Conservation (phyloP, 352 stramenopile species). For the Phytophthora brassicae region DNA sequence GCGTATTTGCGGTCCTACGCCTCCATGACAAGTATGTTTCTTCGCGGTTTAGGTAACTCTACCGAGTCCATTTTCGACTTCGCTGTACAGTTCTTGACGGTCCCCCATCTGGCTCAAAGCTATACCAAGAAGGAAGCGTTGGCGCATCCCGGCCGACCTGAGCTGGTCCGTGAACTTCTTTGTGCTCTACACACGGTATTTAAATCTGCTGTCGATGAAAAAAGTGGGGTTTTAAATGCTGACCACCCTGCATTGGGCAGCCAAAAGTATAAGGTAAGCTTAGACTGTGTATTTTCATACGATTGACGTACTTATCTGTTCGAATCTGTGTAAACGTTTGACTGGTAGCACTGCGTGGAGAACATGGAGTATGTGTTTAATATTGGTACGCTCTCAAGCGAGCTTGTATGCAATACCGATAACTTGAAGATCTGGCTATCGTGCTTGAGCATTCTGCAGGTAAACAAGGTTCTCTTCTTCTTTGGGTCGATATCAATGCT, state of each 20-base stretch:
- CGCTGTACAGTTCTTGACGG: slow-evolving; percentile 84
- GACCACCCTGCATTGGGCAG: slow-evolving; percentile 78
- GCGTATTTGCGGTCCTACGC: slow-evolving; percentile 70
- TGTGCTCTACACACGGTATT: slow-evolving; percentile 66
- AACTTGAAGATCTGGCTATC: slow-evolving; percentile 78
- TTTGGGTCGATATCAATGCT: slow-evolving; percentile 6
- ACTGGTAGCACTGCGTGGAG: slow-evolving; percentile 76
- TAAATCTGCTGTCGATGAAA: slow-evolving; percentile 46
- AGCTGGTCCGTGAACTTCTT: slow-evolving; percentile 72
- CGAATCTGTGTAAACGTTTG: background rate
- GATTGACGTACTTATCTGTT: background rate
- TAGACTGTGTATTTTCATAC: background rate
- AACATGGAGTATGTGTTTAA: slow-evolving; percentile 89
- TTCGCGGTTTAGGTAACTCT: slow-evolving; percentile 79
- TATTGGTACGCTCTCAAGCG: slow-evolving; percentile 69
- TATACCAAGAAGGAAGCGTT: slow-evolving; percentile 67
- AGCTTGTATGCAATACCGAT: slow-evolving; percentile 70
- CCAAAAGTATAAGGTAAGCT: slow-evolving; percentile 86
- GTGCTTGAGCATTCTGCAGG: slow-evolving; percentile 69
- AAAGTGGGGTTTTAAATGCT: slow-evolving; percentile 47
- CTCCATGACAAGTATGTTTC: slow-evolving; percentile 74
- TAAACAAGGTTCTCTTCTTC: slow-evolving; percentile 11
- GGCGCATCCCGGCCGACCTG: slow-evolving; percentile 46
- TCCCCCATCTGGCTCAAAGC: slow-evolving; percentile 76
- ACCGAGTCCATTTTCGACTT: slow-evolving; percentile 90